Evolutionary conservation across 2,329 filamentous ascomycete species (phyloP).

Genomic region (Xylaria sp.): DNA sequence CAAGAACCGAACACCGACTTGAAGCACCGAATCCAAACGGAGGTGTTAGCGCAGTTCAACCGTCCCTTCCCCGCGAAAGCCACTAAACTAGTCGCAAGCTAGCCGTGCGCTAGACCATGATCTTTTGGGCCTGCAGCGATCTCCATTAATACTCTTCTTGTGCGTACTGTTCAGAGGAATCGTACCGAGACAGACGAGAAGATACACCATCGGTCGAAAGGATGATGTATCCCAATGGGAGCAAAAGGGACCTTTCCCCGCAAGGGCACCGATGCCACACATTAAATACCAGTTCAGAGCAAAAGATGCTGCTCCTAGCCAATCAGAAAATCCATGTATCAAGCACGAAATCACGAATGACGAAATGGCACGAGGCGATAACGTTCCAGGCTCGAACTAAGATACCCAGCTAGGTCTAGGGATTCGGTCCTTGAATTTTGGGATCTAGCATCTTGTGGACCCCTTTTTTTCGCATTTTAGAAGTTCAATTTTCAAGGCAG

Average conservation of each 20-base stretch:
- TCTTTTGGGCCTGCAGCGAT: neutral
- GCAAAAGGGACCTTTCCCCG: too few relatives aligned
- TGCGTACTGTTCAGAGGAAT: neutral
- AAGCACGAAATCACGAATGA: slow-evolving; percentile 21
- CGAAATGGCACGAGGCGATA: slow-evolving; percentile 1
- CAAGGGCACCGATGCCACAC: neutral
- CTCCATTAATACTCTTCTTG: too few relatives aligned
- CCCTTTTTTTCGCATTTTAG: neutral
- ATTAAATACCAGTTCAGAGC: neutral
- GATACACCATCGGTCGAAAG: neutral
- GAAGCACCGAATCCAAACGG: neutral
- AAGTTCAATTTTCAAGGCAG: neutral
- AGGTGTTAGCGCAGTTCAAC: neutral
- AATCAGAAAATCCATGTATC: neutral
- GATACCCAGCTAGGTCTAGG: neutral
- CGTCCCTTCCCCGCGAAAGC: neutral
- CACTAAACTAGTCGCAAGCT: neutral
- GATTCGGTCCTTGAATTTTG: neutral
- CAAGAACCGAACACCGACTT: neutral
- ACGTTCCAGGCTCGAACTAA: neutral
- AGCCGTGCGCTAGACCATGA: neutral
- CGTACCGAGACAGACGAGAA: neutral
- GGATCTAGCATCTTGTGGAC: too few relatives aligned
- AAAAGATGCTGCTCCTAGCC: neutral
- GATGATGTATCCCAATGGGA: neutral